Base-by-base conservation (phyloP, 352 stramenopile species). In the Phytopythium oedochilum region DNA sequence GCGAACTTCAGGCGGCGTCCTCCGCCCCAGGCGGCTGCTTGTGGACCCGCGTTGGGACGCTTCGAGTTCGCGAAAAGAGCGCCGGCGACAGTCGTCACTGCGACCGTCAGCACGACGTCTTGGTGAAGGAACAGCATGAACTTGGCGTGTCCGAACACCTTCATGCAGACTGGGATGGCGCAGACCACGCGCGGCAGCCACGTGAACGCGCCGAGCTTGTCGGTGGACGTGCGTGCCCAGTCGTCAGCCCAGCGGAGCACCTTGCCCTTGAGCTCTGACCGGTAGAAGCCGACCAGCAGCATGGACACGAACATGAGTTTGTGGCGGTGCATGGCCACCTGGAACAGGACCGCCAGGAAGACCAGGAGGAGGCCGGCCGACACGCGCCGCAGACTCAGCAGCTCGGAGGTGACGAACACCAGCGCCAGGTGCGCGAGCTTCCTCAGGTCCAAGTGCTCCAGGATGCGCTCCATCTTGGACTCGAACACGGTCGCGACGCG, bases 231-330 rank as follows among this genome's bases (percentile, higher is more conserved):
- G 18, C 79, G 59, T 6, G 78, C 74, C 81, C 81, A 92, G 10
- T 62, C 42, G 15, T 75, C 55, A 20, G 75, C 32, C 25, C 69
- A 76, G 3, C 34, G 49, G 36, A 78, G 32, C 9, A 35, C 67
- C n/a, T 64, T 55, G n/a, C 63, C 45, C 23, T 75, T 73, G 12
- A 92, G 60, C 56, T 78, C 57, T 17, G 81, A 88, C 49, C 68
- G 81, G 56, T 78, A 84, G 2, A 88, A n/a, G 23, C 76, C 85
- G 22, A 89, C 64, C 2, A 82, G 50, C 34, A 92, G 28, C 60
- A 92, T 89, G 2, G 76, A 88, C 26, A 84, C 57, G 18, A 78
- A 62, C 81, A 92, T 92, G 45, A 92, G 65, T 46, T 85, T 88
- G 53, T 92, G 77, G 22, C 75, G 71, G 55, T 89, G 81, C 58